Percentiles rank a stretch among this genome's conserved stretches.
phyloP scores from a whole-genome alignment of 2,329 filamentous ascomycete genomes.

The Penicillium decumbens region DNA sequence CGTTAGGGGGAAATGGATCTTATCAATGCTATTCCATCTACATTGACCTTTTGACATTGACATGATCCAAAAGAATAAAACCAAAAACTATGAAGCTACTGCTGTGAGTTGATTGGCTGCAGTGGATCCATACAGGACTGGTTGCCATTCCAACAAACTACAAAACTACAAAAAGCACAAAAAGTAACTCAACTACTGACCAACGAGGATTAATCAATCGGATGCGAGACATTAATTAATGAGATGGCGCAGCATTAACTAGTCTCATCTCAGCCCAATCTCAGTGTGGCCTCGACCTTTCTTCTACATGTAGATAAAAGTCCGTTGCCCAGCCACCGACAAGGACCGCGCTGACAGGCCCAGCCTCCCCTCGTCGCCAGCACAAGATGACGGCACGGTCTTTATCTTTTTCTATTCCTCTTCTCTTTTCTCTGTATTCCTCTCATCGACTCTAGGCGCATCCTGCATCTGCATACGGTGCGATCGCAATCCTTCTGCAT shows the following conservation, averaged over 20 bases:
- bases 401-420: constrained; percentile 7
- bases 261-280: not conserved
- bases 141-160: constrained; percentile 13
- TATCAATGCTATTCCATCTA: not conserved
- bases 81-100: no score
- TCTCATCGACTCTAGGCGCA: constrained; percentile 6
- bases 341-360: constrained; percentile 24
- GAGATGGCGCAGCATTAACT: constrained; percentile 2
- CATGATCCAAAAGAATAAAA: no score
- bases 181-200: no score
- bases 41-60: no score
- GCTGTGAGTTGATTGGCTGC: no score
- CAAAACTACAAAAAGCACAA: not conserved
- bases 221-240: constrained; percentile 22
- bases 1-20: not conserved
- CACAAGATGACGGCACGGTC: constrained; percentile 14
- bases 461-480: constrained; percentile 11
- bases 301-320: not conserved
- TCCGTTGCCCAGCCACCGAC: constrained; percentile 30
- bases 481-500: constrained; percentile 13
- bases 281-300: not conserved
- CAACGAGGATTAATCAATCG: constrained; percentile 4
- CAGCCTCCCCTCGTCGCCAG: constrained; percentile 27
- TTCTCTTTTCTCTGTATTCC: constrained; percentile 7
- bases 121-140: not conserved